phyloP scores from a whole-genome alignment of 371 early-diverging fungal species.

The Conidiobolus incongruus region DNA sequence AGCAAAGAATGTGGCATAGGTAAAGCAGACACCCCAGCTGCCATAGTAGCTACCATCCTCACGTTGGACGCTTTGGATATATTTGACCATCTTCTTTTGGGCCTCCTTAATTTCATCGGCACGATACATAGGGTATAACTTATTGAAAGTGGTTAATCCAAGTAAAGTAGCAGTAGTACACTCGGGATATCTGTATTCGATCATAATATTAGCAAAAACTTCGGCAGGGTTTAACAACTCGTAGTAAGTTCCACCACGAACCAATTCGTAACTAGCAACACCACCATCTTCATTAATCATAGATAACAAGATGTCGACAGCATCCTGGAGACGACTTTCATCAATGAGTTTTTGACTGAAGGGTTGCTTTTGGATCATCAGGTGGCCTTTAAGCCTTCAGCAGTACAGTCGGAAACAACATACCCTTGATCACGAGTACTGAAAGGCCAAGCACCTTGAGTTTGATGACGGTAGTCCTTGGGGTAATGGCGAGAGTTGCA shows the following conservation, averaged over 20 bases:
- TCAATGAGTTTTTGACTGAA: conserved; percentile 17
- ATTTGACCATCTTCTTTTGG: conserved; percentile 36
- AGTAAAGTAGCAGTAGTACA: conserved; percentile 86
- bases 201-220: conserved; percentile 90
- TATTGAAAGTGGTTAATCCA: conserved; percentile 52
- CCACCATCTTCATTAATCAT: conserved; percentile 87
- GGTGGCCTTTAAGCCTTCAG: conserved; percentile 77
- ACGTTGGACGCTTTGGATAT: conserved; percentile 44
- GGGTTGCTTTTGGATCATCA: conserved; percentile 9
- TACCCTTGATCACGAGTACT: conserved; percentile 83
- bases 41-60: conserved; percentile 89
- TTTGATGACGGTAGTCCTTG: conserved; percentile 52
- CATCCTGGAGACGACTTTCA: conserved; percentile 46
- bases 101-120: conserved; percentile 48
- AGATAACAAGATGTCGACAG: conserved; percentile 69
- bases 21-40: conserved; percentile 91
- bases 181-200: conserved; percentile 90
- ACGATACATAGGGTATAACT: conserved; percentile 60
- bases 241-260: conserved; percentile 52
- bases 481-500: conserved; percentile 34
- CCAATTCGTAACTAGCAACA: conserved; percentile 73
- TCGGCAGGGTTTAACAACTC: conserved; percentile 87
- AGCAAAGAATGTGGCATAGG: conserved; percentile 91
- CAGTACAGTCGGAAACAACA: conserved; percentile 89
- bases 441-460: conserved; percentile 95